These are phyloP conservation scores for Candida krabiensis DNA, from an alignment of 805 yeast species.

Conservation along the genomic window DNA sequence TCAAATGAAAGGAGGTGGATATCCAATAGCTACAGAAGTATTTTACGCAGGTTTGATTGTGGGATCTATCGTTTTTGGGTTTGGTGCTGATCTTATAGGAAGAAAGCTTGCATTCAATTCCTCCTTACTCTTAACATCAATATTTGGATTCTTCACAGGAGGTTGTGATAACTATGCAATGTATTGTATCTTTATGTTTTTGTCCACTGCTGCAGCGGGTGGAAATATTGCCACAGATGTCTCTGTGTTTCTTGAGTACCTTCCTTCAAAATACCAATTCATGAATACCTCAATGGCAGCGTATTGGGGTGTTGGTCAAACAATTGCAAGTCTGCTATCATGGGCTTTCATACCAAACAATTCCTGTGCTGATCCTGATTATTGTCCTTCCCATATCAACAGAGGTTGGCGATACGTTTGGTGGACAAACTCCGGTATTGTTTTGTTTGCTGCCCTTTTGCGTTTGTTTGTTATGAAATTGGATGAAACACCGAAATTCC, in stretches of 20 bases:
- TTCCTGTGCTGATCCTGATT: slow-evolving; percentile 43
- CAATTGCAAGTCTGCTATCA: slow-evolving; percentile 49
- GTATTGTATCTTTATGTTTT: slow-evolving; percentile 48
- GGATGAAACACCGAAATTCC: slow-evolving; percentile 57
- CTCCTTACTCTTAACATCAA: slow-evolving; percentile 47
- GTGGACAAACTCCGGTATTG: slow-evolving; percentile 54
- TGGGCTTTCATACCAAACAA: slow-evolving; percentile 56
- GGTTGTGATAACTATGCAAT: slow-evolving; percentile 50
- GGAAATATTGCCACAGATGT: slow-evolving; percentile 59
- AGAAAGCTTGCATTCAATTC: slow-evolving; percentile 51
- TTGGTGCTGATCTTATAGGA: slow-evolving; percentile 55
- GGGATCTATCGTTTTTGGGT: slow-evolving; percentile 60
- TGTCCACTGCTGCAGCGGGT: slow-evolving; percentile 49
- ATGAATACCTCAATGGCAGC: slow-evolving; percentile 52
- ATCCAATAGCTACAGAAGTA: slow-evolving; percentile 45
- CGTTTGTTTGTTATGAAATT: slow-evolving; percentile 46
- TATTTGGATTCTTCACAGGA: slow-evolving; percentile 54
- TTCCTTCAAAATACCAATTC: slow-evolving; percentile 53
- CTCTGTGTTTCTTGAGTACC: slow-evolving; percentile 51
- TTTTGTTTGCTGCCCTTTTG: slow-evolving; percentile 45
- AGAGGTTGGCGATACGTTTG: slow-evolving; percentile 65
- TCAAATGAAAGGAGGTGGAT: slow-evolving; percentile 45
- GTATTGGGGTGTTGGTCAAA: slow-evolving; percentile 67
- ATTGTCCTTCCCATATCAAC: slow-evolving; percentile 46
- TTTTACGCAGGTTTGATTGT: slow-evolving; percentile 50